Percentiles rank a stretch among this genome's conserved stretches.
phyloP scores from a whole-genome alignment of 164 flowering plant genomes.

The Stephania yunnanensis region DNA sequence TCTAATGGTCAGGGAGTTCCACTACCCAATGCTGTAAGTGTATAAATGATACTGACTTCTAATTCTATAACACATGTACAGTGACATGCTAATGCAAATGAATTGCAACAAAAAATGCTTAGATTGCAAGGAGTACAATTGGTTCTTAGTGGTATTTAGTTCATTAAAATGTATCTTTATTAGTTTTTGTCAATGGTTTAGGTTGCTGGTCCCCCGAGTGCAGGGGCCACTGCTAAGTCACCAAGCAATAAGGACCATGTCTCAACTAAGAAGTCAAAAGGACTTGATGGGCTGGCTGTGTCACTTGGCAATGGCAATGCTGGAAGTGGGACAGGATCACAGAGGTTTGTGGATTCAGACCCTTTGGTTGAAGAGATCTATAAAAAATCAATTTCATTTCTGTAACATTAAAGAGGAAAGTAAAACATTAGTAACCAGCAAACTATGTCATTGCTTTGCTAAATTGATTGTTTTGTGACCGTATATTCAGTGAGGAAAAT shows the following conservation, averaged over 20 bases:
- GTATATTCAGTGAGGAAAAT: constrained; percentile 22
- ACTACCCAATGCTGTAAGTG: constrained; percentile 38
- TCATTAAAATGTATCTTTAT: neutral
- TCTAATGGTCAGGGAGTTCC: constrained; percentile 37
- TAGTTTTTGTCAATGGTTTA: constrained; percentile 20
- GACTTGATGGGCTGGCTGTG: constrained; percentile 72
- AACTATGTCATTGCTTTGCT: neutral
- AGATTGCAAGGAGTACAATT: neutral
- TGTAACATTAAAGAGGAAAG: neutral
- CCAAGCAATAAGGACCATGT: constrained; percentile 52
- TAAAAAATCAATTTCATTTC: neutral
- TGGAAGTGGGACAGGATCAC: constrained; percentile 37
- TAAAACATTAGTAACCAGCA: neutral
- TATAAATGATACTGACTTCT: constrained; percentile 19
- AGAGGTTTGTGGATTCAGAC: constrained; percentile 23
- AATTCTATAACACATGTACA: neutral
- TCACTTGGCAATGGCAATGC: constrained; percentile 60
- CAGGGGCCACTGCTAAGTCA: constrained; percentile 60
- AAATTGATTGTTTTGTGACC: constrained; percentile 4
- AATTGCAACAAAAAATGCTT: neutral
- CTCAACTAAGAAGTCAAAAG: constrained; percentile 63
- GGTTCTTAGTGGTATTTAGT: neutral
- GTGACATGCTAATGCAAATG: neutral
- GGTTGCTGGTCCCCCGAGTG: constrained; percentile 46
- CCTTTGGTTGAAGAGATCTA: neutral